These are phyloP conservation scores for Viridothelium virens DNA, from an alignment of 495 filamentous ascomycete species.

Conservation along the genomic window DNA sequence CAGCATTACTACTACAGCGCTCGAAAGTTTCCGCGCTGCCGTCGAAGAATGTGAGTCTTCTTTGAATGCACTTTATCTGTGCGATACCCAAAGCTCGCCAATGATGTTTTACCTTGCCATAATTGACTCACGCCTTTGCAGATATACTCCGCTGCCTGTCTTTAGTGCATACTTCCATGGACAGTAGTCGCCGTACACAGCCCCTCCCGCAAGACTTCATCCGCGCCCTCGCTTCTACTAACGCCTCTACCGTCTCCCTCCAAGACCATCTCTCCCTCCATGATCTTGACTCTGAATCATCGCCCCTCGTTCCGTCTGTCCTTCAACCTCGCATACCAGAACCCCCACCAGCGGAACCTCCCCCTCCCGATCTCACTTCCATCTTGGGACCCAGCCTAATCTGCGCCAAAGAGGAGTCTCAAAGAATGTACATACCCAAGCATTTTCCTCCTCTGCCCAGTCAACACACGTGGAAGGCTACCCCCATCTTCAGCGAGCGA, in stretches of 20 bases:
- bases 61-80: not conserved
- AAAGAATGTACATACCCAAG: slow-evolving; percentile 48
- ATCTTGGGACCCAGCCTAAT: slow-evolving; percentile 49
- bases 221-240: slow-evolving; percentile 44
- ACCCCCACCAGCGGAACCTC: slow-evolving; percentile 42
- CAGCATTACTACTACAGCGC: slow-evolving; percentile 47
- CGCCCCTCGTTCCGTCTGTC: slow-evolving; percentile 39
- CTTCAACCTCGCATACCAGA: slow-evolving; percentile 38
- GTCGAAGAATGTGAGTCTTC: slow-evolving; percentile 54
- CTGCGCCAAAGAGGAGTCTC: slow-evolving; percentile 40
- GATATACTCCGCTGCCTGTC: slow-evolving; percentile 53
- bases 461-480: slow-evolving; percentile 64
- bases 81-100: not conserved
- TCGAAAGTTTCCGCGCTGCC: slow-evolving; percentile 50
- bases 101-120: not conserved
- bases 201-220: slow-evolving; percentile 64
- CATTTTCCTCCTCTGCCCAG: slow-evolving; percentile 65
- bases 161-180: slow-evolving; percentile 54
- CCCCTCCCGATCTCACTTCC: slow-evolving; percentile 32
- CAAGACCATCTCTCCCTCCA: slow-evolving; percentile 9
- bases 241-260: slow-evolving; percentile 31
- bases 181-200: slow-evolving; percentile 49
- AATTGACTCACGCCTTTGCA: slow-evolving; percentile 25
- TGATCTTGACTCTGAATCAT: slow-evolving; percentile 28
- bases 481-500: slow-evolving; percentile 56